phyloP scores from a whole-genome alignment of 345 rosid species.

The Aquilaria malaccensis region DNA sequence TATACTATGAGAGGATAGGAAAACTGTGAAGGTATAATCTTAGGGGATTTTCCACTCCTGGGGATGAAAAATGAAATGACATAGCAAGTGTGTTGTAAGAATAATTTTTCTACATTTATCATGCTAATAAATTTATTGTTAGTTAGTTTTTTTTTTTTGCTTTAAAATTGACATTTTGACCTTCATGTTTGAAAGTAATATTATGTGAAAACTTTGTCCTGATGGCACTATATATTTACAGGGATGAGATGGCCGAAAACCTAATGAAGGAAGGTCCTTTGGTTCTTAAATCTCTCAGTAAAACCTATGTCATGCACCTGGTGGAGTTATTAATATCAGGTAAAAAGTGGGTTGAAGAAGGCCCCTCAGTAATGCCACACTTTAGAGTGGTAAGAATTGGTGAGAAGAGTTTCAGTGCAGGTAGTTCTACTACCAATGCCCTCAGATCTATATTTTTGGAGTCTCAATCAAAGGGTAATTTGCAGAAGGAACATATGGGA shows the following conservation, averaged over 20 bases:
- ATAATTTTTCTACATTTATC: too few species aligned
- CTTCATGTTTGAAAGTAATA: neutral
- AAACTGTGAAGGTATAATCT: too few species aligned
- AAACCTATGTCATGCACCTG: slow-evolving; percentile 40
- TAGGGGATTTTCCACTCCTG: too few species aligned
- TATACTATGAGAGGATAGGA: too few species aligned
- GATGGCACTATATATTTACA: slow-evolving; percentile 16
- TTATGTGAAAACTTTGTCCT: slow-evolving; percentile 2
- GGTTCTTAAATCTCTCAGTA: slow-evolving; percentile 34
- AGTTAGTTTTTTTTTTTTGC: too few species aligned
- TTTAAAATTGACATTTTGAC: too few species aligned
- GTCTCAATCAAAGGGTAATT: slow-evolving; percentile 17
- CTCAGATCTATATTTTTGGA: slow-evolving; percentile 41
- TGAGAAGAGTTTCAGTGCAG: slow-evolving; percentile 14
- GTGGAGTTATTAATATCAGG: slow-evolving; percentile 52
- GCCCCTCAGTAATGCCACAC: slow-evolving; percentile 35
- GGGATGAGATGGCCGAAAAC: slow-evolving; percentile 54
- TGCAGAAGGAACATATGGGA: slow-evolving; percentile 12
- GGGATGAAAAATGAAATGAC: too few species aligned
- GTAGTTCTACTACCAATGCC: slow-evolving; percentile 27
- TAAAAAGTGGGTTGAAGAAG: slow-evolving; percentile 69
- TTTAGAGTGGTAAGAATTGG: slow-evolving; percentile 32
- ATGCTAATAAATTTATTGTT: too few species aligned
- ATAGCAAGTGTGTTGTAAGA: too few species aligned
- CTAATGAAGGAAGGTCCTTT: slow-evolving; percentile 56